Evolutionary conservation across 495 filamentous ascomycete genomes (phyloP).

Genomic region (Daldinia concentrica): DNA sequence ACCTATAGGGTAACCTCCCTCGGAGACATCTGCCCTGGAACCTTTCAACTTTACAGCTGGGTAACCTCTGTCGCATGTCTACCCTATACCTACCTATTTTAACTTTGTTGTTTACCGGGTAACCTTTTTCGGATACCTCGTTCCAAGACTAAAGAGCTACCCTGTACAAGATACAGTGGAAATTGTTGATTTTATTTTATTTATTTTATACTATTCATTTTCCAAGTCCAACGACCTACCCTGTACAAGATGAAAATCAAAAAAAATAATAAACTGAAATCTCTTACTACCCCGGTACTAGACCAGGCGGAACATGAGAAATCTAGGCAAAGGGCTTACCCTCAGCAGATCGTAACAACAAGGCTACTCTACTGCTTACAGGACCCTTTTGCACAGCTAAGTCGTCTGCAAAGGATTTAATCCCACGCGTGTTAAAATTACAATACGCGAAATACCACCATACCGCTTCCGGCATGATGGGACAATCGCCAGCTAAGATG

Average conservation of each 20-base stretch:
- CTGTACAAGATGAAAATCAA: not conserved
- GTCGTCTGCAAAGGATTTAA: slow-evolving; percentile 16
- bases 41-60: no score
- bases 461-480: slow-evolving; percentile 6
- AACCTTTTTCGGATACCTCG: no score
- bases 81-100: no score
- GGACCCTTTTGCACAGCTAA: slow-evolving; percentile 15
- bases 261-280: not conserved
- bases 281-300: not conserved
- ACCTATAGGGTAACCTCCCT: no score
- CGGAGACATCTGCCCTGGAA: no score
- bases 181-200: no score
- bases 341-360: slow-evolving; percentile 14
- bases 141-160: no score
- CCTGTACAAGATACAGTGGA: no score
- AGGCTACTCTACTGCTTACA: slow-evolving; percentile 16
- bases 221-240: not conserved
- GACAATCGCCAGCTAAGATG: slow-evolving; percentile 49
- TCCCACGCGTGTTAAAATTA: slow-evolving; percentile 12
- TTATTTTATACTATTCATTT: no score
- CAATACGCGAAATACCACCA: slow-evolving; percentile 9
- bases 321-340: slow-evolving; percentile 15
- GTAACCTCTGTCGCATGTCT: no score
- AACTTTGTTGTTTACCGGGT: no score
- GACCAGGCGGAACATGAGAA: slow-evolving; percentile 2